Percentiles rank a stretch among this genome's conserved stretches.
phyloP scores from a whole-genome alignment of 345 rosid genomes.

The Aurinia saxatilis region DNA sequence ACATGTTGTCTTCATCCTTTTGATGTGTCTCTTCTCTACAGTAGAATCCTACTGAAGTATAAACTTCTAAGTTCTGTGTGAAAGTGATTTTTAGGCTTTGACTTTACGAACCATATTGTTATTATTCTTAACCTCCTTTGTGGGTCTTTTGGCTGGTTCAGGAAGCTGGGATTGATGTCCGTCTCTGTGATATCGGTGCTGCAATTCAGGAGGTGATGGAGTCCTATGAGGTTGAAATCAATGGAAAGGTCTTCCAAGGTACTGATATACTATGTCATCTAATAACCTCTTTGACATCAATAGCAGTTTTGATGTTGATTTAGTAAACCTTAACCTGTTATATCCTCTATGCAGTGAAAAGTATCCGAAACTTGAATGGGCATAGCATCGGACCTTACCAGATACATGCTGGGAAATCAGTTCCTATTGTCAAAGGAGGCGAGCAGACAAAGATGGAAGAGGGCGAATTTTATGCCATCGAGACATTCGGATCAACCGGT shows the following conservation, averaged over 20 bases:
- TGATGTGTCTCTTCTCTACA: not conserved
- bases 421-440: constrained; percentile 94
- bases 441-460: constrained; percentile 99
- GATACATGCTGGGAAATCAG: constrained; percentile 94
- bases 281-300: not conserved
- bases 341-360: constrained; percentile 54
- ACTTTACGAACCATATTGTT: not conserved
- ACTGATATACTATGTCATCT: constrained; percentile 6
- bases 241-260: constrained; percentile 93
- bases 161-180: constrained; percentile 98
- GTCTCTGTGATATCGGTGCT: constrained; percentile 94
- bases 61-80: not conserved
- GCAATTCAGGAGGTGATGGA: constrained; percentile 99
- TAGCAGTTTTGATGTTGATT: not conserved
- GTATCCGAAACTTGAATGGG: constrained; percentile 88
- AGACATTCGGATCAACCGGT: constrained; percentile 96
- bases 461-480: constrained; percentile 91
- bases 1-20: not conserved
- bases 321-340: not conserved
- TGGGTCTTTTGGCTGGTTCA: constrained; percentile 12
- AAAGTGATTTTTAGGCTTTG: not conserved
- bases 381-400: constrained; percentile 88
- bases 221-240: constrained; percentile 95
- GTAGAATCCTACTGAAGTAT: not conserved
- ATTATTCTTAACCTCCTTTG: not conserved